Evolutionary conservation across 176 grass and related monocot species (phyloP).

Genomic region (Lolium perenne): DNA sequence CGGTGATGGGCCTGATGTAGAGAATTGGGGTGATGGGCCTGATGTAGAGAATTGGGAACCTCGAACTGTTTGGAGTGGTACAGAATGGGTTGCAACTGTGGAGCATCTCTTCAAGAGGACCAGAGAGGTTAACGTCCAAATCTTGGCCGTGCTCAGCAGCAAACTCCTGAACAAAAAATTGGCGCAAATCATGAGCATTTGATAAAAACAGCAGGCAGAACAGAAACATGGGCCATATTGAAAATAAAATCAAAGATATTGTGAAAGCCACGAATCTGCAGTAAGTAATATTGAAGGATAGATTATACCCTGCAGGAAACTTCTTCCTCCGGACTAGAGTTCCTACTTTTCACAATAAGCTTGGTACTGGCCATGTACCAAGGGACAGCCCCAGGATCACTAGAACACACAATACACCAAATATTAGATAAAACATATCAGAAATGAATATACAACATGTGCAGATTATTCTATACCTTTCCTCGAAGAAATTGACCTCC

Average conservation of each 20-base stretch:
- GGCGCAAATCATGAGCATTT: not conserved
- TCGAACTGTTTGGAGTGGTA: not conserved
- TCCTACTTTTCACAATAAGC: not conserved
- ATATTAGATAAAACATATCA: not conserved
- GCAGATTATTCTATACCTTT: not conserved
- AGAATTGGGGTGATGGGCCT: not conserved
- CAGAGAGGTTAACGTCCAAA: not conserved
- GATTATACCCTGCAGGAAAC: not conserved
- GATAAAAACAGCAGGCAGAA: not conserved
- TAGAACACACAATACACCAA: not conserved
- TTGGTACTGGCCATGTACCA: not conserved
- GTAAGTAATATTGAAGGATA: not conserved
- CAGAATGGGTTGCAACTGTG: not conserved
- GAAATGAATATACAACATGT: not conserved
- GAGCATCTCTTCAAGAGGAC: not conserved
- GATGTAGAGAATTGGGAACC: not conserved
- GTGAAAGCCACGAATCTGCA: not conserved
- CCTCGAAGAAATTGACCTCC: not conserved
- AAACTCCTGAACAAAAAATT: not conserved
- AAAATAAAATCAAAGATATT: not conserved
- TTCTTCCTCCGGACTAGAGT: not conserved
- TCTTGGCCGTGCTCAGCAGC: not conserved
- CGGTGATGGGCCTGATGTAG: not conserved
- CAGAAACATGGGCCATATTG: slow-evolving; percentile 2
- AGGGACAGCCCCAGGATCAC: not conserved